Evolutionary conservation across 2,329 filamentous ascomycete genomes (phyloP).

Genomic region (Aspergillus piperis): DNA sequence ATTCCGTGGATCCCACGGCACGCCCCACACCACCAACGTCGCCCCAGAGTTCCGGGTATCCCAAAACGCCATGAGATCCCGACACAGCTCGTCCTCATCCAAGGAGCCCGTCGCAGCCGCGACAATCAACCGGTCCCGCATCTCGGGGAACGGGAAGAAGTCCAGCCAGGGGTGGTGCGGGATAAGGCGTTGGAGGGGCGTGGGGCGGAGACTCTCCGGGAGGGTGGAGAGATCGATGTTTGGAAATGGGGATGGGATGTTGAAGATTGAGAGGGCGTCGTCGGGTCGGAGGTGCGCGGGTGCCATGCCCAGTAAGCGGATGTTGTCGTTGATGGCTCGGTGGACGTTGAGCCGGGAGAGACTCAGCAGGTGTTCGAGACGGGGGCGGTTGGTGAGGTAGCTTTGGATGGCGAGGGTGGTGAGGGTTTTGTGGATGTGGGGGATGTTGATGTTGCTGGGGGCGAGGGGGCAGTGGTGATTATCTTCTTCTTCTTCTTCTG

Average conservation of each 20-base stretch:
- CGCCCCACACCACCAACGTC: constrained; percentile 51
- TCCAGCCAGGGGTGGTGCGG: constrained; percentile 46
- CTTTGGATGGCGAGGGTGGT: not conserved
- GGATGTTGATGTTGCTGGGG: constrained; percentile 5
- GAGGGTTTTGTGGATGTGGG: constrained; percentile 10
- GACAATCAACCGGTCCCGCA: constrained; percentile 43
- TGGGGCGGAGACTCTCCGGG: constrained; percentile 37
- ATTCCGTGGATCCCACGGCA: no score
- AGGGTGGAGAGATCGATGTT: constrained; percentile 5
- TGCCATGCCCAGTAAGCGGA: constrained; percentile 30
- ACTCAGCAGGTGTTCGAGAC: constrained; percentile 28
- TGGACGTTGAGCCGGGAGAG: constrained; percentile 40
- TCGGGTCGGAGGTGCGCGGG: constrained; percentile 22
- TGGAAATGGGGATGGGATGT: not conserved
- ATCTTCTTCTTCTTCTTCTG: not conserved
- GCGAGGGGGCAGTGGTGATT: not conserved
- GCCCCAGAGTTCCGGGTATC: constrained; percentile 15
- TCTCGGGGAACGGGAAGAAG: constrained; percentile 34
- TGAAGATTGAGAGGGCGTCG: constrained; percentile 30
- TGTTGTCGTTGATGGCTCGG: constrained; percentile 33
- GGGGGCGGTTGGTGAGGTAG: constrained; percentile 3
- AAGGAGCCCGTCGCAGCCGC: constrained; percentile 21
- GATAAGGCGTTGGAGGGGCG: constrained; percentile 36
- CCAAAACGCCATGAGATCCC: constrained; percentile 42
- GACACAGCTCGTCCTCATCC: constrained; percentile 31